phyloP scores from a whole-genome alignment of 2,329 filamentous ascomycete genomes.

The Trichoderma koningiopsis region DNA sequence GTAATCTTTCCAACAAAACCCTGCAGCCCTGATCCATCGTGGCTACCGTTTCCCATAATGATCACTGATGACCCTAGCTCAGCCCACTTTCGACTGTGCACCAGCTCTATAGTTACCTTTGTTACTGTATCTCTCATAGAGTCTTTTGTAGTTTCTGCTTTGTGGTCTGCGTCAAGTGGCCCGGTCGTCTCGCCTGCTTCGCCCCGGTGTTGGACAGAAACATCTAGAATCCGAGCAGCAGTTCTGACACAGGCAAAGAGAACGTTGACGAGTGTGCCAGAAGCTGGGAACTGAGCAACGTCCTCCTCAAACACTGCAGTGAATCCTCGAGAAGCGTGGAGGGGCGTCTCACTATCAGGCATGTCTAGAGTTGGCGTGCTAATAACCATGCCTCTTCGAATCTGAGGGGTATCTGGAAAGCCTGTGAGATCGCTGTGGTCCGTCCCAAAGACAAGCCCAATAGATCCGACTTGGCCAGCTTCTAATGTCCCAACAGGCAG shows the following conservation, averaged over 20 bases:
- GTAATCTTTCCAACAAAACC: slow-evolving; percentile 71
- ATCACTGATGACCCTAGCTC: slow-evolving; percentile 71
- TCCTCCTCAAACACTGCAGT: slow-evolving; percentile 69
- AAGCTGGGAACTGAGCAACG: slow-evolving; percentile 63
- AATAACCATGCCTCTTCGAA: slow-evolving; percentile 83
- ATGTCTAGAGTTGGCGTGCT: slow-evolving; percentile 63
- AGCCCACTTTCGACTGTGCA: slow-evolving; percentile 72
- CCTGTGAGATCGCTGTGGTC: slow-evolving; percentile 11
- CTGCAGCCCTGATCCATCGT: slow-evolving; percentile 67
- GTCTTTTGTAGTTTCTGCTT: slow-evolving; percentile 42
- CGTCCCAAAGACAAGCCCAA: slow-evolving; percentile 70
- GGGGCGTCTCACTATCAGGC: slow-evolving; percentile 56
- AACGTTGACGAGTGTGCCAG: slow-evolving; percentile 73
- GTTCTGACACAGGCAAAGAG: slow-evolving; percentile 88
- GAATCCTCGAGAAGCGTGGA: slow-evolving; percentile 68
- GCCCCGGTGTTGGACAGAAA: slow-evolving; percentile 39
- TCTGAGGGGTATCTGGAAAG: slow-evolving; percentile 41
- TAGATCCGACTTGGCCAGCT: slow-evolving; percentile 83
- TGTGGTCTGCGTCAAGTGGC: slow-evolving; percentile 59
- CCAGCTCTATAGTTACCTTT: slow-evolving; percentile 67
- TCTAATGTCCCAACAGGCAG: slow-evolving; percentile 76
- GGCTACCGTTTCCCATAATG: slow-evolving; percentile 70
- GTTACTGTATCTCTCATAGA: slow-evolving; percentile 32
- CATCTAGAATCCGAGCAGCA: slow-evolving; percentile 70
- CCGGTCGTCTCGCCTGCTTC: neutral